phyloP scores from a whole-genome alignment of 106 monocot species.

The Cymbidium sinense region DNA sequence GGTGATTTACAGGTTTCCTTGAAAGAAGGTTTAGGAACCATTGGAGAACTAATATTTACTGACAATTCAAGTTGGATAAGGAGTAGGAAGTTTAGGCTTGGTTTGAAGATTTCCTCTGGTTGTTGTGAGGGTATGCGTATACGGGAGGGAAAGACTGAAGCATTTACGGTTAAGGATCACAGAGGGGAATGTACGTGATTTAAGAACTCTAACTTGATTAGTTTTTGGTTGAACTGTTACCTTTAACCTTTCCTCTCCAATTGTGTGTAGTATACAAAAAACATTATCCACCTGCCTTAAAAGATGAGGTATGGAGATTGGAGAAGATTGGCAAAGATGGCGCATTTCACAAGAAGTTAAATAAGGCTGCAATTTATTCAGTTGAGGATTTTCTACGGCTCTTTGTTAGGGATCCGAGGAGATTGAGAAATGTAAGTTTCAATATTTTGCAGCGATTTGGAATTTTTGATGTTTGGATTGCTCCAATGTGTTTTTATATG shows the following conservation, averaged over 20 bases:
- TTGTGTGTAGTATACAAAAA: constrained; percentile 85
- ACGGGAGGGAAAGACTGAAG: constrained; percentile 78
- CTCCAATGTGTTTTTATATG: constrained; percentile 6
- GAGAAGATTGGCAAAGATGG: constrained; percentile 99
- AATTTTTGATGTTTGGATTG: background rate
- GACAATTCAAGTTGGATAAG: constrained; percentile 81
- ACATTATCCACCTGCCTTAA: constrained; percentile 90
- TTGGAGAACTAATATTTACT: constrained; percentile 67
- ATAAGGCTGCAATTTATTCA: constrained; percentile 44
- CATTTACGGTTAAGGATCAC: constrained; percentile 75
- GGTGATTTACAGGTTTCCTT: constrained; percentile 55
- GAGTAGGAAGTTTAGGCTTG: constrained; percentile 72
- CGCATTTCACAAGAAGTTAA: constrained; percentile 87
- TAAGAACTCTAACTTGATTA: background rate
- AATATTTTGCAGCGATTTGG: background rate
- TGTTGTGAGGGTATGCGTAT: constrained; percentile 51
- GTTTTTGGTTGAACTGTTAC: background rate
- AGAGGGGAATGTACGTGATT: constrained; percentile 69
- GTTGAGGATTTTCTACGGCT: constrained; percentile 91
- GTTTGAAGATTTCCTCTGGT: constrained; percentile 50
- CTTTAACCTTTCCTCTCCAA: constrained; percentile 4
- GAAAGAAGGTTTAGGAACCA: constrained; percentile 71
- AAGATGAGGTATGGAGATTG: constrained; percentile 96
- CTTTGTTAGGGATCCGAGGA: constrained; percentile 62
- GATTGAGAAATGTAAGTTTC: constrained; percentile 62